phyloP scores from a whole-genome alignment of 73 alveolate genomes.

The Tetrahymena elliotti region DNA sequence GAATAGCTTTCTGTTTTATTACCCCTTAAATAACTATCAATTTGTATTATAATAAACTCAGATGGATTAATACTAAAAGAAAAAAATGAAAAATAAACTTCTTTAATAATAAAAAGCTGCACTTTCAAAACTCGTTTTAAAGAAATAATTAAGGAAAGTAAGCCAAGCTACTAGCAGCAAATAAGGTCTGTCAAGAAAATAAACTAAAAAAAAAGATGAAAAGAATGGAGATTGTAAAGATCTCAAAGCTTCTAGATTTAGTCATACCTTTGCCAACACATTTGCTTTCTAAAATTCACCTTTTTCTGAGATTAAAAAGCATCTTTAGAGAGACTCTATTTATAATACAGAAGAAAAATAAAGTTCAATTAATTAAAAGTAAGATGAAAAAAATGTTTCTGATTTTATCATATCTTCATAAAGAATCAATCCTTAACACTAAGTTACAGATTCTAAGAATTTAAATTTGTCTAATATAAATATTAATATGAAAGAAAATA shows the following conservation, averaged over 20 bases:
- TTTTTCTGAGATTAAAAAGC: neutral
- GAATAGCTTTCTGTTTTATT: neutral
- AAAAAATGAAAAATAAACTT: neutral
- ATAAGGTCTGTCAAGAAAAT: neutral
- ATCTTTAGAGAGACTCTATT: neutral
- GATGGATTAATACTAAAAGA: neutral
- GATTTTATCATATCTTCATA: neutral
- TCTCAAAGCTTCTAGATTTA: neutral
- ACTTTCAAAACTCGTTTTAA: neutral
- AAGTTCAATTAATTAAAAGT: neutral
- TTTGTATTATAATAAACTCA: neutral
- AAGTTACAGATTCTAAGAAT: neutral
- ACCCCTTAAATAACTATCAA: neutral
- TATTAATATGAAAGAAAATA: neutral
- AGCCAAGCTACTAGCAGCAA: neutral
- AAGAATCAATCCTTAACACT: neutral
- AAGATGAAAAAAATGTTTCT: neutral
- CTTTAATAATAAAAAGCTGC: neutral
- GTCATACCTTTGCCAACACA: neutral
- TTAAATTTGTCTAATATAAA: neutral
- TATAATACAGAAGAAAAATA: neutral
- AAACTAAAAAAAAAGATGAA: neutral
- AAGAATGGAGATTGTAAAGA: neutral
- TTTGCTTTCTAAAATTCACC: neutral
- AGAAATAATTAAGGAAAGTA: neutral